Base-by-base conservation (phyloP, 1,284 basidiomycete genomes). In the Irpex rosettiformis region DNA sequence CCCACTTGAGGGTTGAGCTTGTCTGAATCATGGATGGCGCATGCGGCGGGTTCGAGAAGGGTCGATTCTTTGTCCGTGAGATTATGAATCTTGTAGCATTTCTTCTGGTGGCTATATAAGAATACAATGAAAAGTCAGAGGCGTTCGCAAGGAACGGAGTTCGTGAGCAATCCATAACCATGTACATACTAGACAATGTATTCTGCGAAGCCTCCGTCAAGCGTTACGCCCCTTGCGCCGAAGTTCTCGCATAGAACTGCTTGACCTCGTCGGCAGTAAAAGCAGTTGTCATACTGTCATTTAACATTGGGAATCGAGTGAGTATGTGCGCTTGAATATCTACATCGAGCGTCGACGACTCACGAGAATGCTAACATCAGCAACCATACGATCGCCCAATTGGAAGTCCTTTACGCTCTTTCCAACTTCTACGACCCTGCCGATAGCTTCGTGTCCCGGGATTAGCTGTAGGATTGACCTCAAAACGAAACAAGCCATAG, bases 21-120 rank as follows among this genome's bases (percentile, higher is more conserved):
- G 73, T 86, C 84, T 62, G 84, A 74, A 25, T 83, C 84, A 71
- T 86, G 84, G 37, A 86, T 77, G 25, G 83, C 83, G 68, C 84
- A 86, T 48, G 83, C 80, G 3, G 83, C 81, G 37, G 83, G 83
- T 69, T 85, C 84, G 58, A 85, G 72, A 3, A 86, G 75, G 11
- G 81, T 83, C 2, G 83, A 80, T 66, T 85, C 82, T 67, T 83
- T 79, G 68, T 85, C 82, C 5, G 79, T 75, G 56, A 86, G 74
- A 71, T 85, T 83, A 62, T 82, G 69, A 72, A 86, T 82, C 70
- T 80, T 80, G 77, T 81, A 86, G 60, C 79, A 70, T 68, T 82
- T 82, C 66, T 77, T 73, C 54, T 73, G 73, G 57, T 79, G 70
- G 69, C 30, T 30, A 43, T 43, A 16, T 10, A 10, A 58, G 13